Evolutionary conservation across 768 basidiomycete species (phyloP), one percentile per base, ranked within the genome.

Genomic region (Cubamyces sp.): DNA sequence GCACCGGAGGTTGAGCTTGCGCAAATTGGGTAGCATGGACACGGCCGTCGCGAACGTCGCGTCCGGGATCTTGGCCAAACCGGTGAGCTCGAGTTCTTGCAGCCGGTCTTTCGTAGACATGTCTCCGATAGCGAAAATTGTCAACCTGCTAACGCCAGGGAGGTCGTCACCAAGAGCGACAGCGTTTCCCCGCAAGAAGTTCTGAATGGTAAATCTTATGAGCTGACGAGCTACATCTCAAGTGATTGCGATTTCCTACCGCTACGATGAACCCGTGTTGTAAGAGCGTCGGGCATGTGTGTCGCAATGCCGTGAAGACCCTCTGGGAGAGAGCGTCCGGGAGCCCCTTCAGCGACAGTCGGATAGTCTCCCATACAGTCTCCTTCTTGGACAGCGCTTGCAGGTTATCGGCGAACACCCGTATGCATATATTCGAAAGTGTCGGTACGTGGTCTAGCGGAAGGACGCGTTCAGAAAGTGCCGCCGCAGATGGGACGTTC

Each of bases 141-240:
- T 87, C 57, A 72, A 74, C 56, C 74, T 77, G 42, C 74, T 78
- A 5, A 89, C 82, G 6, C 83, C 84, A 3, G 86, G 80, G 21
- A 88, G 66, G 21, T 79, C 78, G 41, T 73, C 75, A 12, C 78
- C 77, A 25, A 90, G 75, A 1, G 73, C 64, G 45, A 90, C 70
- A 1, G 79, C 76, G 11, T 76, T 67, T 0, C 88, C 87, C 16
- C 84, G 81, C 37, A 89, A 64, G 68, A 90, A 85, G 69, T 85
- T 79, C 86, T 89, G 65, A 16, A 3, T 42, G 18, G 54, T 15
- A 54, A 42, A 25, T 18, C 14, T 46, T 37, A 7, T 47, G 40
- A 40, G 16, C 28, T 48, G 53, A 23, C 16, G 34, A 28, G 42
- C 5, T 50, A n/a, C n/a, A n/a, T n/a, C n/a, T n/a, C n/a, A n/a